Evolutionary conservation across 2,329 filamentous ascomycete genomes (phyloP), one percentile per base, ranked within the genome.

Genomic region (Aspergillus sp.): DNA sequence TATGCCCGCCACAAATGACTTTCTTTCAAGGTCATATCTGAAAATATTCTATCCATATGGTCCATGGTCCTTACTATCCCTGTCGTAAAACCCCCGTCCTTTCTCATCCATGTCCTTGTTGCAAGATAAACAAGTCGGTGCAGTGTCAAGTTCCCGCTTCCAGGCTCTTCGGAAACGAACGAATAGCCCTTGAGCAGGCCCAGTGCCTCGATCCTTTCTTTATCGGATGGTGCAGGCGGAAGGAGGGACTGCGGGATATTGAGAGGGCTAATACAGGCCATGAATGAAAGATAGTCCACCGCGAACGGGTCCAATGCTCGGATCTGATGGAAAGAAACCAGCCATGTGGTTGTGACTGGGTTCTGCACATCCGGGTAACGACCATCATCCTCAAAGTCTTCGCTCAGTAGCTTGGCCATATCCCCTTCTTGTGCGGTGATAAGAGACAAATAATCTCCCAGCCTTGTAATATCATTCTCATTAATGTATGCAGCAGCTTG

Each of bases 221-320:
- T 31, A 11, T 31, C 27, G 3, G 27, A 31, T 4, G 27, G 27
- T 11, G 27, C 27, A 0, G 3, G 9, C 3, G 64, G 62, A 7
- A 74, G 57, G 6, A 74, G 48, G 1, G 58, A 62, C 4, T 68
- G 21, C 0, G 68, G 66, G 27, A 75, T 71, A 37, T 65, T 58
- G 5, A 61, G 62, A 3, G 61, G 60, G 23, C 68, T 0, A 45
- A 45, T 27, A 4, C 21, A 45, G 23, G 12, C 17, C 21, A 45
- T 27, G 21, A 45, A 45, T 12, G 62, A 64, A 2, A 76, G 60
- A 46, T 68, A 53, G 6, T 53, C 11, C 21, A 15, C 21, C 2
- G 41, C 51, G n/a, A n/a, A 6, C 27, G 9, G 4, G 21, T 46
- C 19, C n/a, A 63, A 39, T 25, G 54, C 46, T 41, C 58, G 66